phyloP scores from a whole-genome alignment of 2,329 filamentous ascomycete genomes.

The Xylaria sp. region DNA sequence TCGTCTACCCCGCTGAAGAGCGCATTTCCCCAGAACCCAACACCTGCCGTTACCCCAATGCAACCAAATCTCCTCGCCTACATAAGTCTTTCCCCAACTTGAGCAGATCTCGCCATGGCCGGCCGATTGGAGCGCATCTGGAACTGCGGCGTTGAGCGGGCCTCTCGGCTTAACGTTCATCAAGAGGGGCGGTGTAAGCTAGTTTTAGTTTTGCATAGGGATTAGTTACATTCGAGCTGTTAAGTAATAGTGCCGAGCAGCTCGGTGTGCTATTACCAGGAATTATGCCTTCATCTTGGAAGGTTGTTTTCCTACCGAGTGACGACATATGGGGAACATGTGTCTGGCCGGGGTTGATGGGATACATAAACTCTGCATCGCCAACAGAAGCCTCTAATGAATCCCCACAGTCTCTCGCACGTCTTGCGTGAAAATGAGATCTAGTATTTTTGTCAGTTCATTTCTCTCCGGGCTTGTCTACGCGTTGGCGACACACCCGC shows the following conservation, averaged over 20 bases:
- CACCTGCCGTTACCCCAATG: conserved; percentile 6
- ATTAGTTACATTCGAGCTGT: not conserved
- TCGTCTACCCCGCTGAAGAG: conserved; percentile 16
- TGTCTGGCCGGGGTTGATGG: conserved; percentile 6
- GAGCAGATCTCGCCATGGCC: conserved; percentile 8
- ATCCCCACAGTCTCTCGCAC: no score
- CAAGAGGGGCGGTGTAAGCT: not conserved
- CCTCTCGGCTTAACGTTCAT: conserved; percentile 9
- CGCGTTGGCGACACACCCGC: conserved; percentile 37
- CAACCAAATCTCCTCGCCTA: conserved; percentile 33
- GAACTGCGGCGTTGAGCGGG: conserved; percentile 9
- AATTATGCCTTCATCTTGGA: conserved; percentile 7
- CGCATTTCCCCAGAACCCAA: conserved; percentile 19
- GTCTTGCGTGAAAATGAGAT: conserved; percentile 34
- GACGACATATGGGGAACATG: not conserved
- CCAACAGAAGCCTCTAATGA: not conserved
- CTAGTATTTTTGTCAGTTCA: conserved; percentile 28
- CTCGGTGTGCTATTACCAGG: conserved; percentile 1
- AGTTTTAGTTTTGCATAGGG: not conserved
- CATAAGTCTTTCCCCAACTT: conserved; percentile 32
- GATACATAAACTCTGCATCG: conserved; percentile 14
- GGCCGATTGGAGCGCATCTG: conserved; percentile 33
- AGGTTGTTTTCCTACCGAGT: not conserved
- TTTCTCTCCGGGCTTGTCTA: conserved; percentile 34
- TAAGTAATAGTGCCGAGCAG: not conserved